Base-by-base conservation (phyloP, 2,329 filamentous ascomycete species). In the Botrytis fragariae region DNA sequence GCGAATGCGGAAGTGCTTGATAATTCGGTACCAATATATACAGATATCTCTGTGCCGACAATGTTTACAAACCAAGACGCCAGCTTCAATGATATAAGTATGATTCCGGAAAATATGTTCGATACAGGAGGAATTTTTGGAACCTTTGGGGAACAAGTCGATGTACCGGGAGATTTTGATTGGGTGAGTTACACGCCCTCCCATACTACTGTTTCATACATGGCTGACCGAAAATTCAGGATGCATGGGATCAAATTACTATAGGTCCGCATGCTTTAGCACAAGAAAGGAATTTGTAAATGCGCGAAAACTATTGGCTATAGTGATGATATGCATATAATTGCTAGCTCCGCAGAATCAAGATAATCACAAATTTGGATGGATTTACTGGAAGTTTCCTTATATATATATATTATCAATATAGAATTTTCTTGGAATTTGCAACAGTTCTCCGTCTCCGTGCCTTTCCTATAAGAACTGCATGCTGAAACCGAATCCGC, bases 241-340 rank as follows among this genome's bases (percentile, higher is more conserved):
- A 77, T 72, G 67, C 69, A 42, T 79, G 74, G 74, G 76, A 79
- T 72, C 74, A 77, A 44, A 75, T 77, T 18, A 73, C 77, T 32
- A 57, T 72, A 29, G 57, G 64, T 37, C 70, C 48, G 14, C 70
- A 59, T 20, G 39, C 70, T 37, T 39, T 32, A 6, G 44, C 35
- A 1, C 69, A 63, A 42, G 44, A 42, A 22, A 57, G 51, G 5
- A 20, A 39, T 22, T 42, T 63, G 10, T 25, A 25, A n/a, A n/a
- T n/a, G 48, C 22, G 48, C 10, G 48, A 51, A 10, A 48, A 4
- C 0, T 48, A 48, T 48, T 48, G 9, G 1, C 20, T 48, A 20
- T 48, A 48, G 10, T 48, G 45, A 48, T 29, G 29, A 35, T 14
- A 48, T 62, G 44, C 42, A 39, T 25, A 44, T 20, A 51, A 14